phyloP scores from a whole-genome alignment of 768 basidiomycete genomes.

The Naganishia onofrii region DNA sequence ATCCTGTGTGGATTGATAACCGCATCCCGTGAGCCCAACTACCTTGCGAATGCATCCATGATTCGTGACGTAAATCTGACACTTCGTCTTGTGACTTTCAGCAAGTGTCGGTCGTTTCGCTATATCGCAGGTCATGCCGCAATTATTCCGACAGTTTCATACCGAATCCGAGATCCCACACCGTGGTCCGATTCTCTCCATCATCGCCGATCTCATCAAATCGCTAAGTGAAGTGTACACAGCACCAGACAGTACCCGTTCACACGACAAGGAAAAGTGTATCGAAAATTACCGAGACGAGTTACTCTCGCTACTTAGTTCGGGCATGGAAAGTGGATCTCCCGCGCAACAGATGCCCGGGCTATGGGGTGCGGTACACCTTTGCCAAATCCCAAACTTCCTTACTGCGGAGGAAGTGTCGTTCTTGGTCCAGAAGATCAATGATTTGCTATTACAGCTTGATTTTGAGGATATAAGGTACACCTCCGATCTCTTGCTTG shows the following conservation, averaged over 20 bases:
- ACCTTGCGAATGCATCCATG: not conserved
- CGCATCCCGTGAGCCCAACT: constrained; percentile 66
- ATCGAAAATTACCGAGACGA: constrained; percentile 71
- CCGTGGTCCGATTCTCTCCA: constrained; percentile 64
- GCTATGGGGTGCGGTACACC: constrained; percentile 63
- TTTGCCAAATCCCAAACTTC: constrained; percentile 66
- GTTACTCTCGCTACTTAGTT: constrained; percentile 56
- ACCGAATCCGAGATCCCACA: constrained; percentile 55
- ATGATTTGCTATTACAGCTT: constrained; percentile 63
- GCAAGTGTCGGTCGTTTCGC: constrained; percentile 69
- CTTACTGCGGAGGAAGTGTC: constrained; percentile 71
- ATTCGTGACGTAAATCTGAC: constrained; percentile 10
- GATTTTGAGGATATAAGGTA: constrained; percentile 53
- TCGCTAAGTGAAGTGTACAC: constrained; percentile 57
- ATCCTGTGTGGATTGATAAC: constrained; percentile 72
- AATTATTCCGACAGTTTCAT: constrained; percentile 72
- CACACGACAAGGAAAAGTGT: constrained; percentile 44
- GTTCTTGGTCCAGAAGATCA: constrained; percentile 72
- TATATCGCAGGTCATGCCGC: constrained; percentile 67
- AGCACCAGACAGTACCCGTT: constrained; percentile 27
- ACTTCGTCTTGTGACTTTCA: constrained; percentile 45
- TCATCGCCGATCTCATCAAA: constrained; percentile 56
- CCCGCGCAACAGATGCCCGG: constrained; percentile 61
- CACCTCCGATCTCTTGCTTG: not conserved
- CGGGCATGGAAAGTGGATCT: constrained; percentile 36